phyloP scores from a whole-genome alignment of 371 early-diverging fungal genomes.

The Mycotypha africana region DNA sequence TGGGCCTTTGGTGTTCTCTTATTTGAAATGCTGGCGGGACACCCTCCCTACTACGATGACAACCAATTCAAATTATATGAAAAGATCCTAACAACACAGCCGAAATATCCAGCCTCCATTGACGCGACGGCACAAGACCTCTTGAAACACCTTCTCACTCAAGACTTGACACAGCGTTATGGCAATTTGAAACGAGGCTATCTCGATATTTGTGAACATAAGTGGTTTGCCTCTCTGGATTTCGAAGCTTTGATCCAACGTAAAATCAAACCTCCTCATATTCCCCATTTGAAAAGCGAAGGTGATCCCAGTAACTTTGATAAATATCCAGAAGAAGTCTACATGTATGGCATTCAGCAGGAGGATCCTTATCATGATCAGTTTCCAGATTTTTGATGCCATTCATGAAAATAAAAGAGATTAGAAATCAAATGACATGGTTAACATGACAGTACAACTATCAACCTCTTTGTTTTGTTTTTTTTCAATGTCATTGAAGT shows the following conservation, averaged over 20 bases:
- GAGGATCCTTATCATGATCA: slow-evolving; percentile 20
- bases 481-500: no score
- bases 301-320: slow-evolving; percentile 69
- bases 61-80: slow-evolving; percentile 91
- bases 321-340: slow-evolving; percentile 49
- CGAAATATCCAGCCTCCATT: slow-evolving; percentile 79
- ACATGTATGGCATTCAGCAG: slow-evolving; percentile 10
- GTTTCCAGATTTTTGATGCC: slow-evolving; percentile 25
- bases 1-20: slow-evolving; percentile 92
- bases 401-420: no score
- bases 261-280: slow-evolving; percentile 60
- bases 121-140: slow-evolving; percentile 84
- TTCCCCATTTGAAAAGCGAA: slow-evolving; percentile 52
- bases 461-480: no score
- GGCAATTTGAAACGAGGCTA: slow-evolving; percentile 82
- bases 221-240: slow-evolving; percentile 69
- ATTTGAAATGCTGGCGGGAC: slow-evolving; percentile 89
- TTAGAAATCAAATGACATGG: no score
- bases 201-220: slow-evolving; percentile 63
- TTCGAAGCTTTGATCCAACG: slow-evolving; percentile 56
- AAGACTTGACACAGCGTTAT: slow-evolving; percentile 80
- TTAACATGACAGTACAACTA: no score
- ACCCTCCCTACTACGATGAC: slow-evolving; percentile 94
- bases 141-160: slow-evolving; percentile 74
- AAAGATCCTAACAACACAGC: slow-evolving; percentile 79